Base-by-base conservation (phyloP, 1,284 basidiomycete species). In the Trametes pubescens region DNA sequence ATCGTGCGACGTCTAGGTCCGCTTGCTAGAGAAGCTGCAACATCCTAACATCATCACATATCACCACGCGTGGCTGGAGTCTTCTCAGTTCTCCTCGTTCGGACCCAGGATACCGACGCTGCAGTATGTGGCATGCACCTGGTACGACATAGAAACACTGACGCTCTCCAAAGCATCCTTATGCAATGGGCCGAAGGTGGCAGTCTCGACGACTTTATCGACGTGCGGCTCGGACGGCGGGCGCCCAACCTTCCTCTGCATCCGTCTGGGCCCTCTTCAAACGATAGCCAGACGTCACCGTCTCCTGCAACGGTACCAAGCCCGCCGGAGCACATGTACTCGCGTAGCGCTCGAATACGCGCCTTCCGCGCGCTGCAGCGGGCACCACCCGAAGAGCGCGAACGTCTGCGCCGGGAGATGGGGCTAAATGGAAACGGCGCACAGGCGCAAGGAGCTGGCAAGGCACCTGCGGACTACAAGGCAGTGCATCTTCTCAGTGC, bases 161-260 rank as follows among this genome's bases (percentile, higher is more conserved):
- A 63, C 49, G 5, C 40, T n/a, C n/a, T n/a, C n/a, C 22, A 26
- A 70, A 94, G 92, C 72, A 88, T 96, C 2, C 81, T 96, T 13
- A 96, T 96, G 94, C 93, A 96, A 82, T 96, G 91, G 89, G 95
- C 94, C 0, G 93, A 95, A 79, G 92, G 91, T 2, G 94, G 94
- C 16, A 76, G 74, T 29, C 82, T 96, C 44, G 94, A 96, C 72
- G 91, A 94, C 73, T 91, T 93, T 74, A 94, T 96, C 67, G 86
- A 92, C 62, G 83, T 86, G 16, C 91, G 94, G 11, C 80, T 90
- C 2, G 90, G 91, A 14, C 74, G 75, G 8, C 64, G 69, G 24
- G 61, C 65, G 21, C 60, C 65, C 1, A 65, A 64, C 21, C 43
- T 69, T 1, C 66, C 71, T 46, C 68, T 70, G 44, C 66, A 57